Conservation (phyloP, 306 rosid species). For the Quercus glauca region DNA sequence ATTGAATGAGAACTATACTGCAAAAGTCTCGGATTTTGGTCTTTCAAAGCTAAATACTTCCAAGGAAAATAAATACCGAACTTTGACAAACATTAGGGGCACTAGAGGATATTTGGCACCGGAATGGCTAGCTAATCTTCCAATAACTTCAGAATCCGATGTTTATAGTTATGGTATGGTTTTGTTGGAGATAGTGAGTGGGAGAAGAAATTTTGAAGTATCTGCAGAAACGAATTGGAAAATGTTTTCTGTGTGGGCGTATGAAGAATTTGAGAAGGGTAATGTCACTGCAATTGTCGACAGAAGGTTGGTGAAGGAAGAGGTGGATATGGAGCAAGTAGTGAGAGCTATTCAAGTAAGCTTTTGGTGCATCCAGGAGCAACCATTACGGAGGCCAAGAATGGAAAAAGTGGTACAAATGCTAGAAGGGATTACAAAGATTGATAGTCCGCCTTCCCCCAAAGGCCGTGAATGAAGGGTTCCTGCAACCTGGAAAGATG, state of each 20-base stretch:
- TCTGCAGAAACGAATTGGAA: constrained; percentile 62
- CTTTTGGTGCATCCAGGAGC: constrained; percentile 95
- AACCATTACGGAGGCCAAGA: constrained; percentile 68
- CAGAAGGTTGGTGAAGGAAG: constrained; percentile 50
- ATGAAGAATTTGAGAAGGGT: constrained; percentile 68
- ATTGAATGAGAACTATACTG: constrained; percentile 57
- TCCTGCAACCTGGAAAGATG: too few relatives aligned
- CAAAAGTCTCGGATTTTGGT: constrained; percentile 92
- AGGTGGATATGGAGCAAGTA: constrained; percentile 61
- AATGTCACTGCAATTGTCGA: constrained; percentile 54
- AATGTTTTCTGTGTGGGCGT: constrained; percentile 70
- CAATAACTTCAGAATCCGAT: constrained; percentile 73
- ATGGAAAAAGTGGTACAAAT: constrained; percentile 83
- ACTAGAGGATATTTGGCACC: constrained; percentile 89
- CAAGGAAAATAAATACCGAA: constrained; percentile 59
- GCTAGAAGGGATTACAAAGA: constrained; percentile 72
- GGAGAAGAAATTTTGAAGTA: constrained; percentile 72
- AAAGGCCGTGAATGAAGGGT: constrained; percentile 27
- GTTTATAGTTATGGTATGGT: constrained; percentile 85
- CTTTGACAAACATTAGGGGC: constrained; percentile 71
- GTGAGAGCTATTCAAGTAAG: constrained; percentile 54
- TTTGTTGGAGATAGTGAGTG: constrained; percentile 77
- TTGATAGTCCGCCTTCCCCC: constrained; percentile 62
- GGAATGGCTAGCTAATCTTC: constrained; percentile 87
- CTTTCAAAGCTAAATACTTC: constrained; percentile 66